A percentile compares a stretch with the other conserved stretches of the same genome.
These are phyloP conservation scores for Hypoxylon crocopeplum DNA, from an alignment of 495 filamentous ascomycete genomes.

Conservation along the genomic window DNA sequence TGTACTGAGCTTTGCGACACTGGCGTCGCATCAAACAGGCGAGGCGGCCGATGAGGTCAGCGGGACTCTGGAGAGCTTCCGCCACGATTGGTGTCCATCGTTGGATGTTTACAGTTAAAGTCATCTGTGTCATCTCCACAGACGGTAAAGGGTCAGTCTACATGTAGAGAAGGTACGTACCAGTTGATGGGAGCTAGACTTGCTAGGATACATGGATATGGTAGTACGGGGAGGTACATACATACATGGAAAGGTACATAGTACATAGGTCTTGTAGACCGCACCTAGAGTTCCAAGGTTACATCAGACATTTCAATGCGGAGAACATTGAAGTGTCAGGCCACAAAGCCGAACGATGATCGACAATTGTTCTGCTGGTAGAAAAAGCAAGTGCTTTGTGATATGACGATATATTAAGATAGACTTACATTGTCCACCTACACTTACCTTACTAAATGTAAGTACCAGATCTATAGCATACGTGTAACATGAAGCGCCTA, in stretches of 20 bases:
- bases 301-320: slow-evolving; percentile 19
- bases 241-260: neutral
- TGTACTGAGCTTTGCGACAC: slow-evolving; percentile 25
- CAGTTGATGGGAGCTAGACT: no score
- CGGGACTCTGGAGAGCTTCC: slow-evolving; percentile 9
- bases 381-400: slow-evolving; percentile 4
- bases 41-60: slow-evolving; percentile 16
- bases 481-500: slow-evolving; percentile 13
- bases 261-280: neutral
- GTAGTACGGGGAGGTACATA: slow-evolving; percentile 7
- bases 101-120: neutral
- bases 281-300: slow-evolving; percentile 4
- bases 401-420: neutral
- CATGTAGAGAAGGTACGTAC: neutral
- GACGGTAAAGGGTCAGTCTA: no score
- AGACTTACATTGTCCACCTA: no score
- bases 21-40: slow-evolving; percentile 26
- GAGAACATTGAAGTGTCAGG: slow-evolving; percentile 34
- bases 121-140: no score
- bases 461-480: no score
- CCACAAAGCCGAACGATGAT: slow-evolving; percentile 34
- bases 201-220: no score
- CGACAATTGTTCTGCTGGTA: slow-evolving; percentile 7
- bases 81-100: slow-evolving; percentile 4
- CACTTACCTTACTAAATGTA: no score